Base-by-base conservation (phyloP, 2,329 filamentous ascomycete genomes). In the Corinectria fuckeliana region DNA sequence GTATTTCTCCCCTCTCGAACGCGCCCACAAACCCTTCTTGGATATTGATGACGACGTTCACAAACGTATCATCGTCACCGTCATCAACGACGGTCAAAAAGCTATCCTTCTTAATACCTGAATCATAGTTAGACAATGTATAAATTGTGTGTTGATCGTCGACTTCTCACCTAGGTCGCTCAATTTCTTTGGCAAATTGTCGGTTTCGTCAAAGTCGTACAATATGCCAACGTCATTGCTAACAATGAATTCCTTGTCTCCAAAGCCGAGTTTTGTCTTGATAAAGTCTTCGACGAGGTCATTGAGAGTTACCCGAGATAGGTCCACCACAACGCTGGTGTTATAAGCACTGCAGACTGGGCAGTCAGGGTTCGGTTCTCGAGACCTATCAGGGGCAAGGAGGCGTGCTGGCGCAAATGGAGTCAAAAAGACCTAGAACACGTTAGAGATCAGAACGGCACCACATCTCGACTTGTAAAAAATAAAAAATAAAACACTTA, bases 11-110 rank as follows among this genome's bases (percentile, higher is more conserved):
- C 13, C 42, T 28, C 28, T 42, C 10, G 13, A 14, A 30, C 23
- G 51, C 8, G 23, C 9, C 13, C 48, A 76, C 84, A 53, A 80
- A 89, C 85, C 82, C 79, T 73, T 88, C 83, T 67, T 88, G 82
- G 52, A 92, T 81, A 63, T 86, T 84, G 13, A 97, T 80, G 50
- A 94, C 84, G 2, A 98, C 82, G 64, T 97, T 94, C 55, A 97
- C 89, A 60, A 91, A 88, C 0, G 90, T 84, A 47, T 86, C 82
- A 1, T 89, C 83, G 39, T 92, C 89, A 52, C 93, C 90, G 45
- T 92, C 90, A 56, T 96, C 95, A n/a, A 90, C 88, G 51, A 98
- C 80, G 0, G 91, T 96, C 63, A 98, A 77, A 73, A 96, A 94
- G 51, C 84, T 88, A 64, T 91, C 91, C 21, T 84, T 80, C 58